phyloP scores from a whole-genome alignment of 306 rosid genomes.

The Spatholobus suberectus region DNA sequence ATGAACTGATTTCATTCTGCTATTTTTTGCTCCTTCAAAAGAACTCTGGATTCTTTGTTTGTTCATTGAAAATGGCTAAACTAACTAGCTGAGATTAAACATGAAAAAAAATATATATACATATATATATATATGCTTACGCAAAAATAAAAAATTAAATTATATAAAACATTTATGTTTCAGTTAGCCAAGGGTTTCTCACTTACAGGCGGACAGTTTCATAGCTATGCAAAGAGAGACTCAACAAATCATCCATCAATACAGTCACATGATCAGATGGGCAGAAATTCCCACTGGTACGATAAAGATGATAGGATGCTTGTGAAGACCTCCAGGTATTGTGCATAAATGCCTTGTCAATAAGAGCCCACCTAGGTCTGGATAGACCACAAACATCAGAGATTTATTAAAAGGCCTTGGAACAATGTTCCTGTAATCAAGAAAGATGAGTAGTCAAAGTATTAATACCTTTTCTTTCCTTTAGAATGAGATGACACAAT shows the following conservation, averaged over 20 bases:
- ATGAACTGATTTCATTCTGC: constrained; percentile 25
- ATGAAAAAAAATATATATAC: neutral
- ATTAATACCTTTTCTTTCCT: constrained; percentile 85
- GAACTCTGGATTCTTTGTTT: constrained; percentile 24
- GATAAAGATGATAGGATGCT: constrained; percentile 87
- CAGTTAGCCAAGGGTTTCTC: constrained; percentile 7
- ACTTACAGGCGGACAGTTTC: constrained; percentile 98
- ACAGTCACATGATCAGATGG: constrained; percentile 84
- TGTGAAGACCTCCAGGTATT: constrained; percentile 99
- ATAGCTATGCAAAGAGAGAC: constrained; percentile 84
- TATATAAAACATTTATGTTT: constrained; percentile 17
- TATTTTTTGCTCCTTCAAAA: constrained; percentile 29
- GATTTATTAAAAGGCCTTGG: constrained; percentile 17
- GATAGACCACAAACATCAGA: constrained; percentile 32
- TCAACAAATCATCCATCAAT: constrained; percentile 84
- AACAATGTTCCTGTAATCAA: constrained; percentile 32
- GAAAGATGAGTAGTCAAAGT: constrained; percentile 19
- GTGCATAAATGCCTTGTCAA: constrained; percentile 98
- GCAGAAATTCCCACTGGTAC: constrained; percentile 67
- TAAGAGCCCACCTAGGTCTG: constrained; percentile 99
- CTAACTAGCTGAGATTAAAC: neutral
- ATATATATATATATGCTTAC: neutral
- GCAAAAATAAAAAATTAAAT: neutral
- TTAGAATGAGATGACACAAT: constrained; percentile 80
- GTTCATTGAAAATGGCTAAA: constrained; percentile 22